Conservation (phyloP, 352 stramenopile species). For the Labyrinthula sp. region DNA sequence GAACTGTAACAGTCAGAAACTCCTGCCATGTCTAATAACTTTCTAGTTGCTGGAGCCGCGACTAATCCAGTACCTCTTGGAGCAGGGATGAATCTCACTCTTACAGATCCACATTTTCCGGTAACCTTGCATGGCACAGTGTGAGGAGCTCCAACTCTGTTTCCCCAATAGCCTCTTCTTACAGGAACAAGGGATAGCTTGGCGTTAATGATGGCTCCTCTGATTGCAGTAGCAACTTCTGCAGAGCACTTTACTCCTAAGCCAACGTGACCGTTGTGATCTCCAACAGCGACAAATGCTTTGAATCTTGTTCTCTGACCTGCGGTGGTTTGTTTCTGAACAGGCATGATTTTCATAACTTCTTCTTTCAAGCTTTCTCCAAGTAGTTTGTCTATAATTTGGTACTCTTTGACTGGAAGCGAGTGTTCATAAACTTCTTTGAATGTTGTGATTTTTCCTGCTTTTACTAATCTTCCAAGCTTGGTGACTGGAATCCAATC, state of each 20-base stretch:
- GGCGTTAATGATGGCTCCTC: slow-evolving; percentile 91
- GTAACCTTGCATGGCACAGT: slow-evolving; percentile 96
- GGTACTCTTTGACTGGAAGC: slow-evolving; percentile 95
- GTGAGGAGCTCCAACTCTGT: slow-evolving; percentile 66
- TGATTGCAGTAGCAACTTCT: slow-evolving; percentile 96
- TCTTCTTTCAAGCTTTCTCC: slow-evolving; percentile 84
- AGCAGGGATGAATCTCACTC: slow-evolving; percentile 92
- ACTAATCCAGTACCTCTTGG: slow-evolving; percentile 96
- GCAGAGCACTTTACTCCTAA: slow-evolving; percentile 96
- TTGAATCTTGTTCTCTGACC: slow-evolving; percentile 99
- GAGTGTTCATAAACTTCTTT: slow-evolving; percentile 99
- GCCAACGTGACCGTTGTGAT: slow-evolving; percentile 93
- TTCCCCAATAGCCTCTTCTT: slow-evolving; percentile 94
- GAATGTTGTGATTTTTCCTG: slow-evolving; percentile 92
- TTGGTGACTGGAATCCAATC: slow-evolving; percentile 98
- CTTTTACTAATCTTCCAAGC: slow-evolving; percentile 97
- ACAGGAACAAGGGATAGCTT: slow-evolving; percentile 96
- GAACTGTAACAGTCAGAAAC: slow-evolving; percentile 94
- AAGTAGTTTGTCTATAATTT: slow-evolving; percentile 98
- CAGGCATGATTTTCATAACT: slow-evolving; percentile 99
- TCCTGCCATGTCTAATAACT: slow-evolving; percentile 93
- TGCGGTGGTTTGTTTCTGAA: slow-evolving; percentile 97
- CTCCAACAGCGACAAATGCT: slow-evolving; percentile 95
- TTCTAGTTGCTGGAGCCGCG: slow-evolving; percentile 88
- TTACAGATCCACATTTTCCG: slow-evolving; percentile 96